phyloP scores from a whole-genome alignment of 176 grass and related monocot genomes.

The Oryza glaberrima region DNA sequence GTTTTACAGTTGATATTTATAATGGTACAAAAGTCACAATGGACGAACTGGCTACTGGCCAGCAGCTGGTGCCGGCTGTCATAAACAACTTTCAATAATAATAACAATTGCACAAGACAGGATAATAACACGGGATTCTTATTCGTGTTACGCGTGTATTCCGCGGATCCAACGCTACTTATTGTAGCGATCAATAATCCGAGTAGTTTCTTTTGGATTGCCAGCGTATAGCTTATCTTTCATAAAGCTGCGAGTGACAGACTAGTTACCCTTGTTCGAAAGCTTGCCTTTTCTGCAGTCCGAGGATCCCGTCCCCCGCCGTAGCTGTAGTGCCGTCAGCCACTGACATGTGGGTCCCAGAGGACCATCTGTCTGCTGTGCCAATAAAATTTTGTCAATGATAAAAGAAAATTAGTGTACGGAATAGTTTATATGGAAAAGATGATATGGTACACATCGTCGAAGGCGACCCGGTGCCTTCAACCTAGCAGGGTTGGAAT shows the following conservation, averaged over 20 bases:
- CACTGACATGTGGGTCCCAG: too few relatives aligned
- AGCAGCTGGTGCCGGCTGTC: neutral
- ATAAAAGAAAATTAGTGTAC: neutral
- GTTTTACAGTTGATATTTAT: too few relatives aligned
- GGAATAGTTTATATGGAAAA: neutral
- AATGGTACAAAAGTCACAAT: too few relatives aligned
- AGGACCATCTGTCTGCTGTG: neutral
- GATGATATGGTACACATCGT: neutral
- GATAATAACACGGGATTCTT: neutral
- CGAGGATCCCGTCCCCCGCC: too few relatives aligned
- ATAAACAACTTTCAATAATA: neutral
- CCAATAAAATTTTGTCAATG: neutral
- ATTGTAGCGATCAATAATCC: neutral
- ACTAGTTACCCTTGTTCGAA: constrained; percentile 1
- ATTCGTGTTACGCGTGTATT: neutral
- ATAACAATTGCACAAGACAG: neutral
- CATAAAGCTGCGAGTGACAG: constrained; percentile 16
- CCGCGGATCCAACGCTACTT: constrained; percentile 26
- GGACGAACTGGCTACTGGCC: neutral
- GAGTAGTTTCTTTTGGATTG: neutral
- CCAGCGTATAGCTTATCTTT: neutral
- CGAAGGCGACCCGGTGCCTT: neutral
- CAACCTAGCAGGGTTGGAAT: neutral
- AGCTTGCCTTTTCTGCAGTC: constrained; percentile 16
- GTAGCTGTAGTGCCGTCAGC: too few relatives aligned